A percentile compares a stretch with the other conserved stretches of the same genome.
Conservation (phyloP, 192 early-diverging fungal genomes). For the Bifiguratus adelaidae region DNA sequence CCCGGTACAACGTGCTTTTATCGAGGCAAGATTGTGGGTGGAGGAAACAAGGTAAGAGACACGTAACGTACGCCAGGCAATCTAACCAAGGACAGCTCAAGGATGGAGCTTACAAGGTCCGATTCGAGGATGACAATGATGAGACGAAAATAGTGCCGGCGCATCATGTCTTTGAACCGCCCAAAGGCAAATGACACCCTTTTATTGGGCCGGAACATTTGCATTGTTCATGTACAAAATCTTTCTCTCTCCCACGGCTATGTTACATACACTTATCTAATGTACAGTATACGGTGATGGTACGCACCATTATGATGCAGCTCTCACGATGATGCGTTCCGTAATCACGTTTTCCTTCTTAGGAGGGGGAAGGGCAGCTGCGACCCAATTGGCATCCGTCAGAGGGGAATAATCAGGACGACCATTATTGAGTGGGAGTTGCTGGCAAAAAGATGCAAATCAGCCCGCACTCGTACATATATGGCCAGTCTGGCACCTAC, state of each 20-base stretch:
- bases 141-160: constrained; percentile 12
- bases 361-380: constrained; percentile 25
- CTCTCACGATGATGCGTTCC: background rate
- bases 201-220: too few species aligned
- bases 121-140: constrained; percentile 27
- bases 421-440: constrained; percentile 22
- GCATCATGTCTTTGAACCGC: background rate
- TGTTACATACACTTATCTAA: too few species aligned
- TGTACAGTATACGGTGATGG: background rate
- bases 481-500: constrained; percentile 26
- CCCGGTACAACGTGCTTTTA: constrained; percentile 48
- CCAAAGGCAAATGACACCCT: background rate
- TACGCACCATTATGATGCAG: background rate
- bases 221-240: too few species aligned
- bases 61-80: too few species aligned
- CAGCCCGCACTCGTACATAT: too few species aligned
- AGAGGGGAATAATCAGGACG: constrained; percentile 43
- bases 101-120: constrained; percentile 21
- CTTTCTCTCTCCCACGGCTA: too few species aligned
- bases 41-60: constrained; percentile 36
- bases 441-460: constrained; percentile 7
- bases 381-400: constrained; percentile 47
- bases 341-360: background rate
- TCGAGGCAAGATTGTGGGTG: constrained; percentile 29
- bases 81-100: too few species aligned